Base-by-base conservation (phyloP, 108 stramenopile genomes). In the Hondaea fermentalgiana region DNA sequence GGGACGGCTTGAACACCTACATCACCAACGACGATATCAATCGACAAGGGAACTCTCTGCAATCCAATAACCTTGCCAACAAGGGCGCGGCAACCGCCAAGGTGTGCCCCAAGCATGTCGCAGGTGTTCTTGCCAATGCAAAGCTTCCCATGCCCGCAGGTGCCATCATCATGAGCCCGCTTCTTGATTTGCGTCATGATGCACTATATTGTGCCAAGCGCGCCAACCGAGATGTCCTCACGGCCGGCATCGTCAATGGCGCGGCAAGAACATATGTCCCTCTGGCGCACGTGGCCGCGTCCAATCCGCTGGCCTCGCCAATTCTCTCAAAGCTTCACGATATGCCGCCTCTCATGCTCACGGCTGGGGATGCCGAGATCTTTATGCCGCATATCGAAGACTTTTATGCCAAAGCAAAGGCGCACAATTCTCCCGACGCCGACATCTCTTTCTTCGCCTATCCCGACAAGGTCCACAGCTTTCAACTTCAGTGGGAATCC, bases 291-390 rank as follows among this genome's bases (percentile, higher is more conserved):
- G 76, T 47, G 6, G 76, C 76, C 45, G 51, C 49, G n/a, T 25
- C 45, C 6, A 83, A 83, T 23, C 49, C 51, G 49, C 51, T 83
- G 4, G 76, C 76, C n/a, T 83, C 76, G 49, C 76, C 76, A 53
- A 83, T 83, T 28, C 51, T 83, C n/a, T 21, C 49, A 55, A 23
- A 47, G 16, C 51, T 83, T 43, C 45, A 53, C 51, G 4, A 45
- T 2, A 47, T 83, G 76, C 76, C 76, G 51, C 76, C 76, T 12
- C n/a, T 83, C 23, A 21, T 53, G 19, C 76, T 83, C 23, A 53
- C 51, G n/a, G 76, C 76, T 35, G 76, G 76, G 6, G 76, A 53
- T 16, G 76, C 51, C n/a, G 76, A 83, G 76, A 83, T 83, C n/a
- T 83, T 83, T 53, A 53, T 53, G 45, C 76, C 76, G 6, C 12